Evolutionary conservation across 176 grass and related monocot species (phyloP), one percentile per base, ranked within the genome.

Genomic region (Raddia distichophylla): DNA sequence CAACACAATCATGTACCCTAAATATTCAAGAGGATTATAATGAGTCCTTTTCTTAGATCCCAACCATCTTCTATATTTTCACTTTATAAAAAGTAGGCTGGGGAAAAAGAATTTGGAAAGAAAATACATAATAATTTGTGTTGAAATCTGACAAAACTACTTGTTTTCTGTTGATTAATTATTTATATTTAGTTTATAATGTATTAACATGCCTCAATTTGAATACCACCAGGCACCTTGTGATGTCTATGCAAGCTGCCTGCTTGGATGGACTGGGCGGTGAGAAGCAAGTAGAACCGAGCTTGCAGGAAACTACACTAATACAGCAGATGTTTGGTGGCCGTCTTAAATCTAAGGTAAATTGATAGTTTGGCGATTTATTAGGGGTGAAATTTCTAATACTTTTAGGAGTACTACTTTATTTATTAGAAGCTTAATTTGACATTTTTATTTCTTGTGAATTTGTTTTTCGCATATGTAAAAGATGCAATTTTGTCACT

Each of bases 291-390:
- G 89, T 99, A 32, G 90, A 95, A 83, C 58, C 85, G 85, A 91
- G 79, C 78, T 84, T 93, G 78, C 96, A 95, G 87, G 96, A 95
- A 85, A 99, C 96, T 73, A 95, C 96, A 84, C 76, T 99, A 53
- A 87, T 99, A 86, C 96, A 99, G 60, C 96, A 99, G 61, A 91
- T 99, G 83, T 99, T 99, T 91, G 91, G 96, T 80, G 96, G 96
- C 71, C 86, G 96, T 15, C 93, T 99, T 81, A 95, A 83, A 90
- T 99, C 96, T 8, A 99, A 98, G 95, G 95, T 98, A 89, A 84
- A 12, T 44, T 49, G 2, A 64, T 56, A 80, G 76, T 15, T 56
- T 54, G 14, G 68, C 7, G 33, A 65, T 19, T 77, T 86, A 42
- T 73, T 40, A 1, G 43, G 17, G 3, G 18, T 57, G 46, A 8